Evolutionary conservation across 345 rosid genomes (phyloP), one percentile per base, ranked within the genome.

Genomic region (Anacardium occidentale): DNA sequence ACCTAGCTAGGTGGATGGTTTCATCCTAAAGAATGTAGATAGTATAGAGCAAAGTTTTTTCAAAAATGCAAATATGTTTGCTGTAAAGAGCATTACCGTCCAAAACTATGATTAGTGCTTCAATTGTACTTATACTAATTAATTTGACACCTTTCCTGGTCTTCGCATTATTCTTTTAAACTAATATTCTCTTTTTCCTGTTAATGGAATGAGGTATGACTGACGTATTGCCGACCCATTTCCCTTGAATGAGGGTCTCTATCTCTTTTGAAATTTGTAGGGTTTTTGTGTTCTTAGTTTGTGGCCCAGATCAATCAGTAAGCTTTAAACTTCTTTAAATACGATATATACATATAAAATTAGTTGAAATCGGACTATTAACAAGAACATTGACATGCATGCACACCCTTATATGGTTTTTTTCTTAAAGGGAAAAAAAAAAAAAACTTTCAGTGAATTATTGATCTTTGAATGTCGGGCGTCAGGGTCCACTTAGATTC

Each of bases 151-250:
- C 51, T 20, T 56, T 21, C 47, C 62, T 42, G 51, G 55, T 50
- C 26, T 40, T 56, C 45, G 51, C 6, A 53, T 18, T 56, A 17
- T n/a, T 56, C 24, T 22, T 53, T 67, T 37, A 15, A n/a, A 65
- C 12, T 29, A 60, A 51, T 20, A 2, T 13, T 59, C 51, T 48
- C 32, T 63, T 45, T 54, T 53, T 15, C 53, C 62, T 45, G 11
- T 69, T 45, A 25, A 71, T 58, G 61, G 54, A 63, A 58, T 80
- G 87, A 82, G 64, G 66, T 66, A 69, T 75, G 78, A 75, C 48
- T 83, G 84, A 82, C 84, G 79, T 53, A 62, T 72, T 68, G 62
- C 77, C 84, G 68, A 83, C 87, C 84, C 85, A 64, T 76, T 77
- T 74, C 82, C 85, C 80, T 69, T 22, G 76, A 81, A 77, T 64